These are phyloP conservation scores for Cercospora brassicicola DNA, from an alignment of 2,329 filamentous ascomycete species.

Conservation along the genomic window DNA sequence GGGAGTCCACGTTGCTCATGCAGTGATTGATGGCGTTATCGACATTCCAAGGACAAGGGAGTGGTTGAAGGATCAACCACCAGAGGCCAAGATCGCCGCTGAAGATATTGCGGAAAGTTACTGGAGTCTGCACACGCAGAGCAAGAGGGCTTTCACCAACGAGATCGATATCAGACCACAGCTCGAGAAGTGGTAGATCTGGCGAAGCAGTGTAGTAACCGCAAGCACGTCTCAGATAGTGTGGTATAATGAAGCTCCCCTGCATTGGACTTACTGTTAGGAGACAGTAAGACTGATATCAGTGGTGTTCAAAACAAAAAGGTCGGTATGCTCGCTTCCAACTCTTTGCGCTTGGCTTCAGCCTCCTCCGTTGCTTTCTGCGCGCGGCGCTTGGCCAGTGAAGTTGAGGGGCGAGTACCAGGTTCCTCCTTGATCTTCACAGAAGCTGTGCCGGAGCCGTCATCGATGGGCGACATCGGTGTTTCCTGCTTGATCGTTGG, in stretches of 20 bases:
- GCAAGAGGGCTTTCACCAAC: slow-evolving; percentile 74
- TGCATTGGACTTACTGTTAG: too few species aligned
- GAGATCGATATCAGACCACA: slow-evolving; percentile 79
- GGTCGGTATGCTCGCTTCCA: slow-evolving; percentile 44
- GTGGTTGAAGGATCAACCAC: slow-evolving; percentile 55
- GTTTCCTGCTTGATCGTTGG: neutral
- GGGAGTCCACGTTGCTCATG: slow-evolving; percentile 80
- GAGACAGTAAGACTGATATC: neutral
- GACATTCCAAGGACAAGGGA: slow-evolving; percentile 72
- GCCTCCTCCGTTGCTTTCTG: slow-evolving; percentile 31
- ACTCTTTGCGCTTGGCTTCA: slow-evolving; percentile 32
- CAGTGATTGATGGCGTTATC: slow-evolving; percentile 75
- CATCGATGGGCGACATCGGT: neutral
- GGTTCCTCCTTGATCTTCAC: slow-evolving; percentile 1
- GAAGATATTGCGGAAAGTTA: slow-evolving; percentile 87
- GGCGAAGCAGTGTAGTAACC: neutral
- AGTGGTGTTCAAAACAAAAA: slow-evolving; percentile 43
- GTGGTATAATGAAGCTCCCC: neutral
- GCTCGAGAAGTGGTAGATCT: slow-evolving; percentile 75
- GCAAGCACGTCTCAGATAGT: neutral
- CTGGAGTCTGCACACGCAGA: slow-evolving; percentile 81
- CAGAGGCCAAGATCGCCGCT: slow-evolving; percentile 69
- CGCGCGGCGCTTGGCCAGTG: slow-evolving; percentile 36
- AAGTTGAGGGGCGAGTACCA: slow-evolving; percentile 8
- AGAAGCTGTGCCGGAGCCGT: neutral